Evolutionary conservation across 129 eudicot genomes (phyloP), one percentile per base, ranked within the genome.

Genomic region (Helianthus tuberosus): DNA sequence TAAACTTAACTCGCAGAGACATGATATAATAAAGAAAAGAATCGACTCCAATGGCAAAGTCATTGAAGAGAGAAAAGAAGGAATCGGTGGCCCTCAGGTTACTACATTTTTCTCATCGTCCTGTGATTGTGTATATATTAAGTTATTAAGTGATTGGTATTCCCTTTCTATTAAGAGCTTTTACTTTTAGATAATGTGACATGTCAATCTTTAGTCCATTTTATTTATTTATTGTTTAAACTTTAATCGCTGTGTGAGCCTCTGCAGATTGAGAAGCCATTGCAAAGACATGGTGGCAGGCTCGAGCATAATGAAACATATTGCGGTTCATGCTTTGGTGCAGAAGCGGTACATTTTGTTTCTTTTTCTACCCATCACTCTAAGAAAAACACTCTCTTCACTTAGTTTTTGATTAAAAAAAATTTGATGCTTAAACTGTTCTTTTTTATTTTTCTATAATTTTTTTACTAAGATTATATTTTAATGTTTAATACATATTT

Each of bases 301-400:
- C 97, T 94, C 41, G 98, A 83, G 74, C 92, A 84, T 80, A 88
- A 94, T 59, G 98, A 94, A 82, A 88, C 88, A 61, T 94, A 94
- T 75, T 94, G 98, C 64, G 98, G 98, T 55, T 94, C 98, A 71
- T 94, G 98, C 83, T 94, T 57, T 85, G 98, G 98, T 77, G 98
- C 98, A 72, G 98, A 94, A 82, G 52, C 68, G 93, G 98, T 90
- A 94, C 69, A 13, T 52, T 43, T 46, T 62, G 61, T 7, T 64
- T 68, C 16, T 16, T 8, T 60, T 29, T 60, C 44, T 61, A 25
- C 43, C 4, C 66, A 13, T 11, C 11, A 11, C 43, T 60, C 44
- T 61, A 32, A 29, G 43, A 12, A 2, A 59, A 29, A 12, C 17
- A 13, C 4, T 25, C 15, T 27, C n/a, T 58, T 25, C 44, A 32